Conservation (phyloP, 2,329 filamentous ascomycete species). For the Nemania sp. region DNA sequence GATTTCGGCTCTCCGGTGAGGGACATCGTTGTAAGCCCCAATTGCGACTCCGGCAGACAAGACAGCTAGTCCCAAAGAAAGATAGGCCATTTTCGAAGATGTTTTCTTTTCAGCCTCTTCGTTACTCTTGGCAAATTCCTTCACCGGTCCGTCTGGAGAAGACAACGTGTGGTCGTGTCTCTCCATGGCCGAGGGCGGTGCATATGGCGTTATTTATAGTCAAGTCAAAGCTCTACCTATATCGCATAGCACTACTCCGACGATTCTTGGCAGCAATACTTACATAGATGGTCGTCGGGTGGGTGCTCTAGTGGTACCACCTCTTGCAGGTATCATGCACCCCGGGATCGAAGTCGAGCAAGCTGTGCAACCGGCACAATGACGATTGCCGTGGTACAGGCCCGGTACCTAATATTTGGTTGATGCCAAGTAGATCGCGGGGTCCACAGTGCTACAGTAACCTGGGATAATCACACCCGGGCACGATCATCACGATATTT, state of each 20-base stretch:
- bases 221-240: background rate
- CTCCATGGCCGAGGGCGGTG: background rate
- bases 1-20: conserved; percentile 36
- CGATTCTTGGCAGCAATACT: background rate
- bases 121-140: background rate
- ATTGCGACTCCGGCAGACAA: conserved; percentile 38
- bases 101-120: background rate
- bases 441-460: background rate
- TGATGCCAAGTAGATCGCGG: background rate
- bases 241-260: background rate
- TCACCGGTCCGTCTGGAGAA: background rate
- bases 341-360: background rate
- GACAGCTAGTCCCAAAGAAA: conserved; percentile 36
- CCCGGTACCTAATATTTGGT: background rate
- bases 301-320: background rate
- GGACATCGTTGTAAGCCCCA: conserved; percentile 33
- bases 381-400: background rate
- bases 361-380: background rate
- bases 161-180: background rate
- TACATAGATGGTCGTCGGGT: background rate
- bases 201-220: conserved; percentile 27
- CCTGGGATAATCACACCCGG: background rate
- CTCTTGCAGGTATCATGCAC: background rate
- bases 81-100: conserved; percentile 41
- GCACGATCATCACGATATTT: background rate